These are phyloP conservation scores for Calonectria pseudoturangicola DNA, from an alignment of 2,329 filamentous ascomycete species.

Conservation along the genomic window DNA sequence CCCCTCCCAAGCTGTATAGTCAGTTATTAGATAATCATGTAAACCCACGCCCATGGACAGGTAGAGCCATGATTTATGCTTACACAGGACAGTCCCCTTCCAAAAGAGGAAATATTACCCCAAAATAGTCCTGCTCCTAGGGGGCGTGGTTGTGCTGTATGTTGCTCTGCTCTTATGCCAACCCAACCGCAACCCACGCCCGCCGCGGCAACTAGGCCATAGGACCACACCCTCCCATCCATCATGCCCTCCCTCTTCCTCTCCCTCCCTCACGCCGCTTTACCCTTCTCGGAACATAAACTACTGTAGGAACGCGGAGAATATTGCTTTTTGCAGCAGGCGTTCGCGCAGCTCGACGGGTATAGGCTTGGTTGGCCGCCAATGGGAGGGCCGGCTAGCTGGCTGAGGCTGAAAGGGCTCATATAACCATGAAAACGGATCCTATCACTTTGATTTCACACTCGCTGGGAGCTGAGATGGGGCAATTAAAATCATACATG, in stretches of 20 bases:
- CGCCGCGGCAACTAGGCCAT: background rate
- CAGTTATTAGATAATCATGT: background rate
- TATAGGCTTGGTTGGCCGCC: background rate
- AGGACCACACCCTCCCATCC: constrained; percentile 22
- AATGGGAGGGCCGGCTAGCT: background rate
- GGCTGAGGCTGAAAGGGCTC: background rate
- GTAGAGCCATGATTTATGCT: background rate
- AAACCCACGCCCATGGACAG: background rate
- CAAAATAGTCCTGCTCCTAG: background rate
- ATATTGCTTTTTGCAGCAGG: constrained; percentile 19
- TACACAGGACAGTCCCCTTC: background rate
- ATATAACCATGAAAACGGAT: background rate
- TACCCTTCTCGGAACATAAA: constrained; percentile 18
- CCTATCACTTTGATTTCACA: background rate
- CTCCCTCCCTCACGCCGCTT: background rate
- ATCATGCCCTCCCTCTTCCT: constrained; percentile 24
- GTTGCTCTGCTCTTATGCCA: background rate
- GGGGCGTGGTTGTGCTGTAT: background rate
- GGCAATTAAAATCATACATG: background rate
- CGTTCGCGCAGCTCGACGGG: background rate
- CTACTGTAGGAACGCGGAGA: constrained; percentile 21
- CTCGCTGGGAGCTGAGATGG: background rate
- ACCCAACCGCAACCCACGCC: background rate
- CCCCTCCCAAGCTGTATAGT: background rate
- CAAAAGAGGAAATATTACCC: constrained; percentile 13